Base-by-base conservation (phyloP, 768 basidiomycete species). In the Phanerochaete carnosa region DNA sequence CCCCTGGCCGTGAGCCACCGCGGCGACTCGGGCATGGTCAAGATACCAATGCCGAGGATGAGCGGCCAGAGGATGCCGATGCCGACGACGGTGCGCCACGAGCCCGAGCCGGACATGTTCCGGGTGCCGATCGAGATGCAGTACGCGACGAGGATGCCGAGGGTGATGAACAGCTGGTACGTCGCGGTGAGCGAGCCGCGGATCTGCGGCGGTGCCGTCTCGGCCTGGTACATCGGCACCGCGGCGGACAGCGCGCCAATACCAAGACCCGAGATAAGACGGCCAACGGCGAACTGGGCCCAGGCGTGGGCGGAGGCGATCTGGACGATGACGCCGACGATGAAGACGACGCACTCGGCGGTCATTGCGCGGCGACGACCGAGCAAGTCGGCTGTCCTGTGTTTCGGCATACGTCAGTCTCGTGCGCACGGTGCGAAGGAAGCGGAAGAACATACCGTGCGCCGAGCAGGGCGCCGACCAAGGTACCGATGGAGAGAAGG, bases 151-250 rank as follows among this genome's bases (percentile, higher is more conserved):
- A 88, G 78, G 62, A 87, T 89, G 66, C 89, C 88, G 62, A 86
- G 78, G 0, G 88, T 89, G 65, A 89, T 88, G 72, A 87, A 86
- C 15, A 87, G 74, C 69, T 75, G 71, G 64, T 72, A 73, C 1
- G 73, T 74, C 16, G 72, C 72, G 16, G 86, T 88, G 30, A 88
- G 73, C 1, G 87, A 82, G 3, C 90, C 89, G 56, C 89, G 82
- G 58, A 91, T 84, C 63, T 89, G 83, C 12, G 85, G 77, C 13
- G 89, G 90, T 0, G 87, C 88, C 0, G 85, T 86, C 71, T 90
- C 88, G 9, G 86, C 85, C 79, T 88, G 84, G 69, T 87, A 89
- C 62, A 88, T 85, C 0, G 87, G 88, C 0, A 89, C 86, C 8
- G 83, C 86, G 32, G 86, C 85, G 45, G 83, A 84, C 6, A 89